phyloP scores from a whole-genome alignment of 1,139 yeast species.

The Taiozyma sp. region DNA sequence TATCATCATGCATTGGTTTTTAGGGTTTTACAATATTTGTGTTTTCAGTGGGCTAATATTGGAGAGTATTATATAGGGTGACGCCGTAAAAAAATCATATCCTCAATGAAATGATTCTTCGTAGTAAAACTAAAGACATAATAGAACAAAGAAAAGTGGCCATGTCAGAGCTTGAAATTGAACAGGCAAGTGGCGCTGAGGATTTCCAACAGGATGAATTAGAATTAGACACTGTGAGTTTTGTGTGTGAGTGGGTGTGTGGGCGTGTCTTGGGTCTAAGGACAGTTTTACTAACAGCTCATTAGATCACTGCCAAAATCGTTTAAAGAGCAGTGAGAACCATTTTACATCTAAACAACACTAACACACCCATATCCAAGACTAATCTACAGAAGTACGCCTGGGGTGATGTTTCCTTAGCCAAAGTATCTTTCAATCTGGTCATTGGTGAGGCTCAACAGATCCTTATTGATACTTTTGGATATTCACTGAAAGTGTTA shows the following conservation, averaged over 20 bases:
- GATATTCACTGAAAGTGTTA: constrained; percentile 10
- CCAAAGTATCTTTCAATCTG: constrained; percentile 11
- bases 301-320: constrained; percentile 2
- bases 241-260: too few relatives aligned
- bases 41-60: neutral
- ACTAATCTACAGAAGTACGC: constrained; percentile 19
- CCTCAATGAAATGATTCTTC: too few relatives aligned
- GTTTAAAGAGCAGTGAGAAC: constrained; percentile 16
- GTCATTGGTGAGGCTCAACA: constrained; percentile 16
- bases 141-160: too few relatives aligned
- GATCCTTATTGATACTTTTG: constrained; percentile 15
- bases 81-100: too few relatives aligned
- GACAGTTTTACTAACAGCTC: neutral
- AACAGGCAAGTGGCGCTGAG: neutral
- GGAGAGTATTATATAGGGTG: neutral
- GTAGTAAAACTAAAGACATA: too few relatives aligned
- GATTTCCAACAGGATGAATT: neutral
- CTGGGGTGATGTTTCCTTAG: constrained; percentile 14
- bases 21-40: neutral
- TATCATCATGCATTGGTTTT: neutral
- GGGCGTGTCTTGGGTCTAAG: too few relatives aligned
- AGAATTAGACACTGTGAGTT: neutral
- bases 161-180: neutral
- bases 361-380: constrained; percentile 18
- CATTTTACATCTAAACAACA: constrained; percentile 19